Evolutionary conservation across 306 rosid species (phyloP).

Genomic region (Prunus dulcis): DNA sequence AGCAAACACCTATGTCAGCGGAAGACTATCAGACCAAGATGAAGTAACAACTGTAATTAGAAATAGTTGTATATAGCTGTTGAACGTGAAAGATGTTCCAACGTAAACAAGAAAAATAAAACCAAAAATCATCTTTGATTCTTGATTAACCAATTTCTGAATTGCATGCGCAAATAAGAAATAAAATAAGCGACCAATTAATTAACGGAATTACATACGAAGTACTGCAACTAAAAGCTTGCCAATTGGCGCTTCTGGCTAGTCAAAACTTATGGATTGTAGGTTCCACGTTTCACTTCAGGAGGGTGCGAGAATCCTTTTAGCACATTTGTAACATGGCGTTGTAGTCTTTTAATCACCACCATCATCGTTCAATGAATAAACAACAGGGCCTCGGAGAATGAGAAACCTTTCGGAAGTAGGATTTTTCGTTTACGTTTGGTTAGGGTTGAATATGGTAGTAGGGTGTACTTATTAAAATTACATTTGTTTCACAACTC

Average conservation of each 20-base stretch:
- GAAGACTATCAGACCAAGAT: no score
- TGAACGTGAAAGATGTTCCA: background rate
- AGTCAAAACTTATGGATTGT: slow-evolving; percentile 89
- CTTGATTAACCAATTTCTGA: background rate
- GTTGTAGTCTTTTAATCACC: slow-evolving; percentile 67
- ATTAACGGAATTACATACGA: slow-evolving; percentile 32
- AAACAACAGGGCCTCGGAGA: slow-evolving; percentile 80
- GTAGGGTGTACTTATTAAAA: no score
- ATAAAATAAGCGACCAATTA: no score
- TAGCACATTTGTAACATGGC: slow-evolving; percentile 59
- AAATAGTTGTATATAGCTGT: background rate
- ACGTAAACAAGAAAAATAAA: background rate
- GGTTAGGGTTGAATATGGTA: no score
- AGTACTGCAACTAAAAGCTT: slow-evolving; percentile 66
- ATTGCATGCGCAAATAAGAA: no score
- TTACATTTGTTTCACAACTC: no score
- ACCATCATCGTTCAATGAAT: slow-evolving; percentile 61
- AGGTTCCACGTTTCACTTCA: slow-evolving; percentile 50
- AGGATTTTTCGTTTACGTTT: no score
- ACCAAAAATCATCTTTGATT: background rate
- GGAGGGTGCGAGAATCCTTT: slow-evolving; percentile 75
- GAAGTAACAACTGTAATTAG: background rate
- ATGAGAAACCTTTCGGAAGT: background rate
- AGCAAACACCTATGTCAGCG: no score
- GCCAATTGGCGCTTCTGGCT: slow-evolving; percentile 94